Conservation (phyloP, 106 monocot genomes). For the Cymbidium sinense region DNA sequence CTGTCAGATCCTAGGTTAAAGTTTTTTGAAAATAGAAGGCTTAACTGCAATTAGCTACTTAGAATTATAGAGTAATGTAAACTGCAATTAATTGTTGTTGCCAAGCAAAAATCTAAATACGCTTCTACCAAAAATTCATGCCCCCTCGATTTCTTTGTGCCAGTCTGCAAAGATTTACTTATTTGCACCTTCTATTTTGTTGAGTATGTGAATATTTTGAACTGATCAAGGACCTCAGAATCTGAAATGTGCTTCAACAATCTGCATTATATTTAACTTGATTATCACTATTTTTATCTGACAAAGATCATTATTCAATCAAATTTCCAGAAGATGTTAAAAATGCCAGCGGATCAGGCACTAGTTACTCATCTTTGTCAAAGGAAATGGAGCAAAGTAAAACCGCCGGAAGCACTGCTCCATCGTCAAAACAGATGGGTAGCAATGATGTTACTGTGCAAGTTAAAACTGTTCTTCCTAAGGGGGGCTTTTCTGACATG, state of each 20-base stretch:
- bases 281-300: not conserved
- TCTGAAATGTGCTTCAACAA: not conserved
- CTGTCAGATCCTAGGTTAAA: too few relatives aligned
- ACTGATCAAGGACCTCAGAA: not conserved
- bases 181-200: not conserved
- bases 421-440: slow-evolving; percentile 12
- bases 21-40: not conserved
- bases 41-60: too few relatives aligned
- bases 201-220: not conserved
- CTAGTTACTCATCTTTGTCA: not conserved
- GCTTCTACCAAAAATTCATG: not conserved
- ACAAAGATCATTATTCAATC: slow-evolving; percentile 9
- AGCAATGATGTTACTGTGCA: slow-evolving; percentile 21
- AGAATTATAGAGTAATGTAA: not conserved
- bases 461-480: slow-evolving; percentile 23
- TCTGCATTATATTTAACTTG: not conserved
- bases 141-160: not conserved
- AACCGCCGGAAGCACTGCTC: slow-evolving; percentile 8
- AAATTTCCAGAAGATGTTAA: slow-evolving; percentile 15
- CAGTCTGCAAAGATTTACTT: not conserved
- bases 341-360: slow-evolving; percentile 6
- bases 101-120: not conserved
- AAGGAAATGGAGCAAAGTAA: slow-evolving; percentile 1
- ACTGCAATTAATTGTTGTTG: not conserved
- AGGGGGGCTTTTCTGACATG: slow-evolving; percentile 26